Conservation (phyloP, 2,329 filamentous ascomycete genomes). For the Eutypa lata region DNA sequence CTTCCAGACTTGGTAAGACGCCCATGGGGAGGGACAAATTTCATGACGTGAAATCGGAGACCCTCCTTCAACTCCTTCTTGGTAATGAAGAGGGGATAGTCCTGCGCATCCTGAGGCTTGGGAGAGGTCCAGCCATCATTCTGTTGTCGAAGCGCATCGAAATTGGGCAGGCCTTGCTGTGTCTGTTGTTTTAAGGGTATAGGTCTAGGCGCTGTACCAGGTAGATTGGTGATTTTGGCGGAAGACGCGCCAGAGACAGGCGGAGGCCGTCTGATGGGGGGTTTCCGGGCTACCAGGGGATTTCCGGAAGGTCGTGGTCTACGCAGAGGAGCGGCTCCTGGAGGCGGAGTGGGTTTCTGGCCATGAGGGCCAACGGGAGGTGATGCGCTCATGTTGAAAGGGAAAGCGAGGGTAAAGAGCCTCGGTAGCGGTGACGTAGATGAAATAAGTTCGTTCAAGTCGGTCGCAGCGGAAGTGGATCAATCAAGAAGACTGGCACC, state of each 20-base stretch:
- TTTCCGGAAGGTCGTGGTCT: slow-evolving; percentile 49
- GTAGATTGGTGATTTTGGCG: slow-evolving; percentile 12
- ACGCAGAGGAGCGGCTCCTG: slow-evolving; percentile 37
- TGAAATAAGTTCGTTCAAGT: background rate
- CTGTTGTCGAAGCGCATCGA: slow-evolving; percentile 41
- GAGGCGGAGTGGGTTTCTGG: slow-evolving; percentile 43
- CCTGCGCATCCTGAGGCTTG: slow-evolving; percentile 36
- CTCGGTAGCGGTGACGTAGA: background rate
- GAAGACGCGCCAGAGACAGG: slow-evolving; percentile 25
- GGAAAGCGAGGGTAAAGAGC: slow-evolving; percentile 1
- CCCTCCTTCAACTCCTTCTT: slow-evolving; percentile 77
- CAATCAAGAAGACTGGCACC: background rate
- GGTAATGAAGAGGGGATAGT: slow-evolving; percentile 74
- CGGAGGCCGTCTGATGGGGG: slow-evolving; percentile 36
- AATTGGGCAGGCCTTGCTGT: slow-evolving; percentile 26
- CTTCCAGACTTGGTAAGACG: slow-evolving; percentile 46
- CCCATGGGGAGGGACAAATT: slow-evolving; percentile 59
- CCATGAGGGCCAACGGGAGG: slow-evolving; percentile 43
- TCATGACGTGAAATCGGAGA: slow-evolving; percentile 83
- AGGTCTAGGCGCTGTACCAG: slow-evolving; percentile 13
- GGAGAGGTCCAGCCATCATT: slow-evolving; percentile 59
- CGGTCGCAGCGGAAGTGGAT: background rate
- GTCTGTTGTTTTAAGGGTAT: slow-evolving; percentile 20
- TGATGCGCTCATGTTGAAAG: slow-evolving; percentile 36
- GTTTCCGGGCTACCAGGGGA: slow-evolving; percentile 63